Base-by-base conservation (phyloP, 352 stramenopile species). In the Phytophthora podocarpi region DNA sequence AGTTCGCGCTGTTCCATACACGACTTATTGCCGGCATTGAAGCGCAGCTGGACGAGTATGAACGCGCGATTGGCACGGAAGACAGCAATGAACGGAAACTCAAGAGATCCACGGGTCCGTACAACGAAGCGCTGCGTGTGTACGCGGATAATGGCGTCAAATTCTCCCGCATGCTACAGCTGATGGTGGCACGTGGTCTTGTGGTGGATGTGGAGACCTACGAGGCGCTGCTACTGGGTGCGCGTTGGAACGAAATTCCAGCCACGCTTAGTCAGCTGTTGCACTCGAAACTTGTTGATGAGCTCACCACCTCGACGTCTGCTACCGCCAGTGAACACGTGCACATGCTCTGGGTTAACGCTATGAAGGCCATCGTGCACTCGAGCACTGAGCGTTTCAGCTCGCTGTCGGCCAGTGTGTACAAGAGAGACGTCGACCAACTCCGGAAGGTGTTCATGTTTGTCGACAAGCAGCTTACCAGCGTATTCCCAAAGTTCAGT, bases 171-270 rank as follows among this genome's bases (percentile, higher is more conserved):
- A 83, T 91, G 70, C 62, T 91, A 21, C 35, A 87, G 46, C 59
- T 87, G 5, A 85, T 89, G 77, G 68, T 91, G 46, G 58, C 77
- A 12, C 78, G 76, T 5, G 31, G 58, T n/a, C 54, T 93, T 7
- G 61, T 70, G 6, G 65, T 80, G 9, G 70, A 87, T 40, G 65
- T 74, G 16, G 76, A 85, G 6, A 91, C 78, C 15, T 93, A 89
- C 52, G 61, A 78, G 8, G 74, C 80, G 9, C 59, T 93, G 37
- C 67, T 93, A 16, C 53, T 82, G 26, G 80, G 78, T 16, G 84
- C 84, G 20, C 81, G 84, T 20, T 89, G 81, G 78, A 73, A 74
- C 13, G 74, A 89, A 55, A 86, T 93, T 62, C 78, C 78, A 10
- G 76, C 72, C 27, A 90, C 81, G 18, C 18, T 93, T 5, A 82